Evolutionary conservation across 163 green algal species (phyloP).

Genomic region (Scenedesmus sp.): DNA sequence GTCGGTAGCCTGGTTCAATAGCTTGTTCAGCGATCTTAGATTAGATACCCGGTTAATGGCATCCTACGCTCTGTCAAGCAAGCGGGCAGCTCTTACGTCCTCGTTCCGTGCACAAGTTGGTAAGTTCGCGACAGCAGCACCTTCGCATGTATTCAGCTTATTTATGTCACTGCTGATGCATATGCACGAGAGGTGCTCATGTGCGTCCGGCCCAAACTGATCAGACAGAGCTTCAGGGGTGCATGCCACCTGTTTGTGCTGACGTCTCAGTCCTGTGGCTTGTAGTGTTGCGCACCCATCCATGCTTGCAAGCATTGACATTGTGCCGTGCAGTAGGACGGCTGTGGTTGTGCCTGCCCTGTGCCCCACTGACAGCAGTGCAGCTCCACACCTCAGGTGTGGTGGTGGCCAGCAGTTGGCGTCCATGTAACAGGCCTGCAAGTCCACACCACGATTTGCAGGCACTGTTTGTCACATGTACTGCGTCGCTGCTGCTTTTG

Average conservation of each 20-base stretch:
- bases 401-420: background rate
- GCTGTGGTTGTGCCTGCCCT: background rate
- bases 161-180: background rate
- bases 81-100: background rate
- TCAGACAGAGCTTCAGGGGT: background rate
- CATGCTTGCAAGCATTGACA: too few relatives aligned
- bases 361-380: background rate
- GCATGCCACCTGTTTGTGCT: background rate
- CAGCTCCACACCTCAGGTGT: background rate
- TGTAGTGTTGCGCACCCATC: background rate
- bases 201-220: background rate
- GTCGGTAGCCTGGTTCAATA: background rate
- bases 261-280: too few relatives aligned
- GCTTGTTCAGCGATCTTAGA: background rate
- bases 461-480: background rate
- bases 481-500: background rate
- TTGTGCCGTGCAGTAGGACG: background rate
- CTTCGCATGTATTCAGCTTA: background rate
- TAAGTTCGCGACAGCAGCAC: background rate
- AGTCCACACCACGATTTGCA: background rate
- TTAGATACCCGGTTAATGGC: background rate
- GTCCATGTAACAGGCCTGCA: background rate
- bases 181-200: background rate
- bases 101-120: background rate
- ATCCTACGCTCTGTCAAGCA: conserved; percentile 3